phyloP scores from a whole-genome alignment of 1,139 yeast species.

The Blastobotrys elegans region DNA sequence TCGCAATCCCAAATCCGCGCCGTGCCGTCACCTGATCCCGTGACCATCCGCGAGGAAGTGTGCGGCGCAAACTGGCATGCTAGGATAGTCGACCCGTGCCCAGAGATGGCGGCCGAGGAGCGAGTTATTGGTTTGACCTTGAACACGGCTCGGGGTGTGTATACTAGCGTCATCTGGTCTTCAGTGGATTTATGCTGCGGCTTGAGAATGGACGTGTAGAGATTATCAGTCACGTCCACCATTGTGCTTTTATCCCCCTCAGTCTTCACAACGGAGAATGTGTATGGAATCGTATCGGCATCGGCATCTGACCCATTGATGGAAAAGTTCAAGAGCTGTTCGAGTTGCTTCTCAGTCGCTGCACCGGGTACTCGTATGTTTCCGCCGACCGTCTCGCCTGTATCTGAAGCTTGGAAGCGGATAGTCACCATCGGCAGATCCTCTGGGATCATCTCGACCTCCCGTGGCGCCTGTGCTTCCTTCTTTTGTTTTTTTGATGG shows the following conservation, averaged over 20 bases:
- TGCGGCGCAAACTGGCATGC: conserved; percentile 93
- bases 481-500: conserved; percentile 85
- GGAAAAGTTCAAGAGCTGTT: conserved; percentile 65
- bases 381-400: conserved; percentile 86
- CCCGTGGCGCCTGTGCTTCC: conserved; percentile 77
- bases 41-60: conserved; percentile 78
- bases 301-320: conserved; percentile 57
- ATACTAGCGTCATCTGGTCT: conserved; percentile 84
- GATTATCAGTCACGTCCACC: conserved; percentile 70
- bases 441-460: conserved; percentile 65
- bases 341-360: conserved; percentile 79
- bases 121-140: conserved; percentile 89
- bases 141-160: conserved; percentile 92
- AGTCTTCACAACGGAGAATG: conserved; percentile 60
- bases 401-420: conserved; percentile 87
- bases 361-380: conserved; percentile 89
- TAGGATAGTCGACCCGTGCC: conserved; percentile 90
- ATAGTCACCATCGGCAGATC: conserved; percentile 85
- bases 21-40: conserved; percentile 98
- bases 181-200: conserved; percentile 89
- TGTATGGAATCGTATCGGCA: conserved; percentile 88
- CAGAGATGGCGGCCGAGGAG: conserved; percentile 87
- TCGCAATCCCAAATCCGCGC: conserved; percentile 97
- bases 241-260: conserved; percentile 39
- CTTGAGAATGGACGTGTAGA: conserved; percentile 73